Base-by-base conservation (phyloP, 139 green algal species). In the Yamagishiella unicocca region DNA sequence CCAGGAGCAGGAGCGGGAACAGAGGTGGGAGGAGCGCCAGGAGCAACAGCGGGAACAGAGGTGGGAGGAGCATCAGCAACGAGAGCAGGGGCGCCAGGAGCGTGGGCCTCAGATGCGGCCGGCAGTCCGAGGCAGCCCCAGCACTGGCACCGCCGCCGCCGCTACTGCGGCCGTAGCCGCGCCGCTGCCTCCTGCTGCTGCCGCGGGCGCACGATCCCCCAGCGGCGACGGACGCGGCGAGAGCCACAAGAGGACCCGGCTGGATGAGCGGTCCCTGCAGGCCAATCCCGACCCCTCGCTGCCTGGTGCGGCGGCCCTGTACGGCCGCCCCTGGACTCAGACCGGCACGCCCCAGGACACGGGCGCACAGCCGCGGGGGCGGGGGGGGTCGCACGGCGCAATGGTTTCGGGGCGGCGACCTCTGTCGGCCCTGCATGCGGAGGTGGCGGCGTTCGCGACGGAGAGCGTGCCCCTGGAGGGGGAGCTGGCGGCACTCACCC, bases 401-500 rank as follows among this genome's bases (percentile, higher is more conserved):
- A n/a, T n/a, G n/a, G n/a, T n/a, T n/a, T n/a, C n/a, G 70, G 25
- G 31, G 17, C 72, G 45, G 61, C 64, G 43, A 54, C 73, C 58
- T 0, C 68, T 87, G 68, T 88, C 88, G 37, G n/a, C 55, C 40
- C 70, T 92, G 58, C 88, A 92, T 42, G 29, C 42, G 6, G 83
- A 92, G 88, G 68, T 97, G 31, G 73, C 82, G 40, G 29, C 53
- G 0, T 95, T 97, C 90, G 90, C 93, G 29, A 29, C 38, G 38
- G 79, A 54, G 61, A 89, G 88, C 31, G 71, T 75, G 1, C 92
- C 95, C 12, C 90, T 45, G 27, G 55, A 83, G 37, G 76, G 53
- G 9, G 89, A 96, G 64, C 77, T 90, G 25, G 37, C 75, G 25
- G 46, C 81, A n/a, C 72, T 96, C 64, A 50, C 27, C 1, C 25